A percentile compares a stretch with the other conserved stretches of the same genome.
Conservation (phyloP, 179 eudicot genomes). For the Nepenthes alata region DNA sequence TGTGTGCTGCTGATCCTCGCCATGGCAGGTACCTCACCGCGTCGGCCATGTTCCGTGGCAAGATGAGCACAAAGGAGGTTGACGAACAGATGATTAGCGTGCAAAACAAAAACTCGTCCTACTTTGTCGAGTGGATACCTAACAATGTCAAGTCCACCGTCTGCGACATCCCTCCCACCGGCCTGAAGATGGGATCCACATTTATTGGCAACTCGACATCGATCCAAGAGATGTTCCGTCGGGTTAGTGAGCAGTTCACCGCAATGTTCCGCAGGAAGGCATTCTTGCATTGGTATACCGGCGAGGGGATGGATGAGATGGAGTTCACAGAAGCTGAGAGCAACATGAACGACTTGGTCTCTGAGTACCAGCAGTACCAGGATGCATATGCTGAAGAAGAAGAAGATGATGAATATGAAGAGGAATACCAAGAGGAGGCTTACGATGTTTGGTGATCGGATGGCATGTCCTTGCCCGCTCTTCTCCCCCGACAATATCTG, state of each 20-base stretch:
- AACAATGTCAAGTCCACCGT: slow-evolving; percentile 45
- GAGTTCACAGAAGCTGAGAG: slow-evolving; percentile 51
- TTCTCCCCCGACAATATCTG: no score
- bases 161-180: slow-evolving; percentile 45
- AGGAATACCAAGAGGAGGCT: slow-evolving; percentile 20
- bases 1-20: slow-evolving; percentile 93
- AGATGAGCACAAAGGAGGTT: slow-evolving; percentile 88
- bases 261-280: slow-evolving; percentile 46
- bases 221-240: slow-evolving; percentile 38
- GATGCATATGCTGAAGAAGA: slow-evolving; percentile 50
- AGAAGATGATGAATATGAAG: slow-evolving; percentile 27
- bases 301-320: slow-evolving; percentile 53
- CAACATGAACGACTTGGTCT: slow-evolving; percentile 44
- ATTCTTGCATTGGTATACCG: slow-evolving; percentile 50
- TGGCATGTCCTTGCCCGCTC: no score
- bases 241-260: slow-evolving; percentile 36
- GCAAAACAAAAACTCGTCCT: slow-evolving; percentile 40
- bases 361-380: slow-evolving; percentile 51
- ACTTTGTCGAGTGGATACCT: slow-evolving; percentile 49
- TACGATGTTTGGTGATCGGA: background rate
- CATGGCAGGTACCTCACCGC: slow-evolving; percentile 70
- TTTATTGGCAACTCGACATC: slow-evolving; percentile 45
- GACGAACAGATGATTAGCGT: slow-evolving; percentile 46
- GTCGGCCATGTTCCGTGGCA: slow-evolving; percentile 56
- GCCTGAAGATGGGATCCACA: slow-evolving; percentile 33